These are phyloP conservation scores for Phycomyces blakesleeanus DNA, from an alignment of 192 early-diverging fungal species.

Conservation along the genomic window DNA sequence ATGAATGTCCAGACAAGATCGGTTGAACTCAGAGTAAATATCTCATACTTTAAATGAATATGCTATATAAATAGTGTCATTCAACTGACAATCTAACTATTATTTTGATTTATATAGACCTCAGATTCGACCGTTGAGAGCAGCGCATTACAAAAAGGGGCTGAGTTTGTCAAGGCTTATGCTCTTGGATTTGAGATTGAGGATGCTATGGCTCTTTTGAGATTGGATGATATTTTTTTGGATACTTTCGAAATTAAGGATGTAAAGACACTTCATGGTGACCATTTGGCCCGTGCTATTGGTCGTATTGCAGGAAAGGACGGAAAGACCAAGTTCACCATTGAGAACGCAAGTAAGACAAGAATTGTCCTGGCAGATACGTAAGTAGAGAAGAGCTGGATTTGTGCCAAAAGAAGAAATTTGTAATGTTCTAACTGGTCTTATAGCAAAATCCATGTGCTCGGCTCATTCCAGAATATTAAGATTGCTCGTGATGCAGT, in stretches of 20 bases:
- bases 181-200: conserved; percentile 91
- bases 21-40: conserved; percentile 78
- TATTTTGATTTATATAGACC: conserved; percentile 43
- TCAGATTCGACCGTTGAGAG: conserved; percentile 82
- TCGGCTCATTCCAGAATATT: conserved; percentile 96
- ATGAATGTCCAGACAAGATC: conserved; percentile 89
- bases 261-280: conserved; percentile 90
- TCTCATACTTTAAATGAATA: neutral
- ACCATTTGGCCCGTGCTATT: conserved; percentile 95
- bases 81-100: no score
- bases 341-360: conserved; percentile 95
- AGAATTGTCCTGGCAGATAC: conserved; percentile 96
- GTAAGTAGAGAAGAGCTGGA: conserved; percentile 34
- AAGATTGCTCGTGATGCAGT: conserved; percentile 93
- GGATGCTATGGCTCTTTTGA: conserved; percentile 90
- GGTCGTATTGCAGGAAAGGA: conserved; percentile 98
- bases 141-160: conserved; percentile 92
- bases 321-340: conserved; percentile 95
- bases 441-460: conserved; percentile 83
- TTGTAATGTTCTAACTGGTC: conserved; percentile 5
- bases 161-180: conserved; percentile 95
- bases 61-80: no score
- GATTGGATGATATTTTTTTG: conserved; percentile 94
- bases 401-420: no score
- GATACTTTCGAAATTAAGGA: conserved; percentile 99